phyloP scores from a whole-genome alignment of 768 basidiomycete genomes.

The Tubosaeta sp. region DNA sequence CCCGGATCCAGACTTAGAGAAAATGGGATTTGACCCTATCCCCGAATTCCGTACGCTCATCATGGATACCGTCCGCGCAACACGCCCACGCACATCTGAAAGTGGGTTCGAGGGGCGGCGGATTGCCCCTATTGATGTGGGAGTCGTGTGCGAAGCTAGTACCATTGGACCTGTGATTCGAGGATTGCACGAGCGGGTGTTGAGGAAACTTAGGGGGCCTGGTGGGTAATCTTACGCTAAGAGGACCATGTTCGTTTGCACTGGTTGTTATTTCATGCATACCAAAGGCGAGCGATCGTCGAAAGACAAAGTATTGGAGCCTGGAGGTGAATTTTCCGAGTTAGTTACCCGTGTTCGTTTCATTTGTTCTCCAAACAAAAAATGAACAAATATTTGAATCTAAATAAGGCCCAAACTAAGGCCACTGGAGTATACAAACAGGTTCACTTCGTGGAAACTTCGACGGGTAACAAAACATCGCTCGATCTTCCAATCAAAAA shows the following conservation, averaged over 20 bases:
- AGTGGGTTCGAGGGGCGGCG: conserved; percentile 26
- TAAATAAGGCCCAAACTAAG: too few relatives aligned
- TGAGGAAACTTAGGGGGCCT: conserved; percentile 21
- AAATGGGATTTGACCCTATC: conserved; percentile 52
- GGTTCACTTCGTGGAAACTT: too few relatives aligned
- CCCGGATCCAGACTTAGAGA: background rate
- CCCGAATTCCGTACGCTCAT: conserved; percentile 54
- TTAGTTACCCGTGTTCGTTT: too few relatives aligned
- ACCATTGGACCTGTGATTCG: conserved; percentile 45
- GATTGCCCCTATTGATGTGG: conserved; percentile 56
- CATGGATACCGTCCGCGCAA: conserved; percentile 42
- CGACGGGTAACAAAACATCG: too few relatives aligned
- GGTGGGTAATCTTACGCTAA: conserved; percentile 10
- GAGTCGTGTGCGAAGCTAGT: conserved; percentile 54
- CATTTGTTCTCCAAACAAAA: too few relatives aligned
- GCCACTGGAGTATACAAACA: too few relatives aligned
- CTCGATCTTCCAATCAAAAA: too few relatives aligned
- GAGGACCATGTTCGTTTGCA: background rate
- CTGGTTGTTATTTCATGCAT: background rate
- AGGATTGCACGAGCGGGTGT: conserved; percentile 48
- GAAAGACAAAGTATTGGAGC: too few relatives aligned
- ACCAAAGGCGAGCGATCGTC: too few relatives aligned
- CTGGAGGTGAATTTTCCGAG: too few relatives aligned
- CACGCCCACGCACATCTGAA: conserved; percentile 9
- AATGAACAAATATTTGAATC: too few relatives aligned